These are phyloP conservation scores for Ogataea pini DNA, from an alignment of 805 yeast species.

Conservation along the genomic window DNA sequence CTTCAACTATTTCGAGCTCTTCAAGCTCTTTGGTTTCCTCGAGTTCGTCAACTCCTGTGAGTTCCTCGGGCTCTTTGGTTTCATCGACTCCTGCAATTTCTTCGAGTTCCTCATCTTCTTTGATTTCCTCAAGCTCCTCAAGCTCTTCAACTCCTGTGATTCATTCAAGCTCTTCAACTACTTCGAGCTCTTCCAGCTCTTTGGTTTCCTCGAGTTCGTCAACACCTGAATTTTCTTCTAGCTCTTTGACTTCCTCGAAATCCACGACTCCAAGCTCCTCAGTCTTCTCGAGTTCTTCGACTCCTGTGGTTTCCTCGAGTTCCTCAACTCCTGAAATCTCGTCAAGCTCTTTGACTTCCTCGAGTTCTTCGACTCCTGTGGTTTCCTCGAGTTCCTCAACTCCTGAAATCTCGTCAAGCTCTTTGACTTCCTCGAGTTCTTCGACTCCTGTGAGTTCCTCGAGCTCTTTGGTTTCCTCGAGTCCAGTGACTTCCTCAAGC, in stretches of 20 bases:
- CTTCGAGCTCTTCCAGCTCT: not conserved
- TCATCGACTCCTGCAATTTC: not conserved
- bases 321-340: not conserved
- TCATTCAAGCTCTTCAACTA: not conserved
- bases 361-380: too few species aligned
- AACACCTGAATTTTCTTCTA: not conserved
- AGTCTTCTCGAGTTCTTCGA: not conserved
- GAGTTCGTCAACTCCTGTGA: too few species aligned
- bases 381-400: not conserved
- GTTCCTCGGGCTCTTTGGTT: not conserved
- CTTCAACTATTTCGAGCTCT: too few species aligned
- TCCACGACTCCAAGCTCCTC: not conserved
- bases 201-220: not conserved
- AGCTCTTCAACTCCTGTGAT: not conserved
- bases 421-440: not conserved
- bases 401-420: not conserved
- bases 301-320: not conserved
- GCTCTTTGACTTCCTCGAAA: not conserved
- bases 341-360: not conserved
- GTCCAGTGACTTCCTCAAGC: not conserved
- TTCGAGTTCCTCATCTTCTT: too few species aligned
- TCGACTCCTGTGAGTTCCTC: not conserved
- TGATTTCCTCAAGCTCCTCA: too few species aligned
- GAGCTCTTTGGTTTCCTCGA: not conserved
- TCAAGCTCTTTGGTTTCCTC: too few species aligned